Conservation (phyloP, 2,329 filamentous ascomycete genomes). For the Stachybotrys echinatus region DNA sequence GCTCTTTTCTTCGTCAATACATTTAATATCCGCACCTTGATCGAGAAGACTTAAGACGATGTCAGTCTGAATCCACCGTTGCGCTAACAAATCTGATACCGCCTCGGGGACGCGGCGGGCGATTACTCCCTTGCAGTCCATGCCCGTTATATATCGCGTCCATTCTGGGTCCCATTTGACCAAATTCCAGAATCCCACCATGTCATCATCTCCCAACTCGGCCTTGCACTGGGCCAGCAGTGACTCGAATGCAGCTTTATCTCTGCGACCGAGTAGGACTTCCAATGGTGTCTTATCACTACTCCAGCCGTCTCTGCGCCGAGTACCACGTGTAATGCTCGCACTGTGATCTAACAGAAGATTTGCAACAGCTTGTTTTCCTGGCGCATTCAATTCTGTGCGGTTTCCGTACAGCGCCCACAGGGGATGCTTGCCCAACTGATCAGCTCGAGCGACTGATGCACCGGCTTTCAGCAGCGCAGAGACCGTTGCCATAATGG, state of each 20-base stretch:
- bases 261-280: not conserved
- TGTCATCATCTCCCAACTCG: not conserved
- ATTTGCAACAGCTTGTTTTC: not conserved
- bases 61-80: not conserved
- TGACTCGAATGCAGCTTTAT: not conserved
- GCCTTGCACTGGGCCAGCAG: not conserved
- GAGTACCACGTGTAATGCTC: not conserved
- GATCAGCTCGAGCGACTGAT: not conserved
- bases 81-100: not conserved
- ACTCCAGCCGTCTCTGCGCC: not conserved
- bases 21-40: not conserved
- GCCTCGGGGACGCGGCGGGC: too few relatives aligned
- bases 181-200: not conserved
- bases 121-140: not conserved
- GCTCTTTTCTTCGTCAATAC: not conserved
- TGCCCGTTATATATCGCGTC: not conserved
- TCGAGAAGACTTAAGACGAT: not conserved
- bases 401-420: not conserved
- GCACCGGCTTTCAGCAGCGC: not conserved
- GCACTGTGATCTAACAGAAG: not conserved
- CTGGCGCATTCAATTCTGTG: not conserved
- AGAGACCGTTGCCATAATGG: not conserved
- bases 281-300: not conserved
- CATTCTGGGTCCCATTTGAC: not conserved
- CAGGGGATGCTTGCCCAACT: not conserved